Evolutionary conservation across 2,329 filamentous ascomycete species (phyloP).

Genomic region (Fusarium chuoi): DNA sequence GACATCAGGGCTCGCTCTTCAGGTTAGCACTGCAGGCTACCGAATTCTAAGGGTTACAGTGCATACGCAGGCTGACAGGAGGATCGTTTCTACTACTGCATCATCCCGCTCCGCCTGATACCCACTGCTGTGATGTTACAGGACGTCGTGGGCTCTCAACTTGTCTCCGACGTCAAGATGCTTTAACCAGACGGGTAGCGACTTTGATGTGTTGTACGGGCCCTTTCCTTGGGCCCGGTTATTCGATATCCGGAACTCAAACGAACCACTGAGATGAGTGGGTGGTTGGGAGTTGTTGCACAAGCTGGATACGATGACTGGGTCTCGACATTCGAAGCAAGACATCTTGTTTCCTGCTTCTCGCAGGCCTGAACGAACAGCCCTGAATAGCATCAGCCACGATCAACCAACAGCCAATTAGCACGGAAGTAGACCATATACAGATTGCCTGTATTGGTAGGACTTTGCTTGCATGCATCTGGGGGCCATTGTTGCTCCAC

Average conservation of each 20-base stretch:
- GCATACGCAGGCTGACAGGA: slow-evolving; percentile 16
- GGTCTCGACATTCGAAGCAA: slow-evolving; percentile 7
- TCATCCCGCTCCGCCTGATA: slow-evolving; percentile 14
- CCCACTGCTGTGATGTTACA: slow-evolving; percentile 11
- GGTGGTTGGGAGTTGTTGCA: slow-evolving; percentile 13
- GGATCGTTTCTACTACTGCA: slow-evolving; percentile 24
- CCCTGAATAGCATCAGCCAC: slow-evolving; percentile 28
- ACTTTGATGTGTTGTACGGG: slow-evolving; percentile 6
- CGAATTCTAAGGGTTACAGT: slow-evolving; percentile 1
- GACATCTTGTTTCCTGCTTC: slow-evolving; percentile 13
- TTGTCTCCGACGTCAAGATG: slow-evolving; percentile 6
- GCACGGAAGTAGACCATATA: neutral
- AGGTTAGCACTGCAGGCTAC: slow-evolving; percentile 22
- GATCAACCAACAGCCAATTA: slow-evolving; percentile 15
- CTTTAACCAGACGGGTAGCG: slow-evolving; percentile 4
- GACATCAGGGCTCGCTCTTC: slow-evolving; percentile 17
- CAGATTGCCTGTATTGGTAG: slow-evolving; percentile 13
- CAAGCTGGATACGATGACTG: slow-evolving; percentile 26
- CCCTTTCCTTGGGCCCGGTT: neutral
- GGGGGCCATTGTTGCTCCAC: slow-evolving; percentile 25
- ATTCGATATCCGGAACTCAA: neutral
- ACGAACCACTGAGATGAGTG: neutral
- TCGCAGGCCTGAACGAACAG: slow-evolving; percentile 12
- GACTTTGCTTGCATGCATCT: slow-evolving; percentile 33
- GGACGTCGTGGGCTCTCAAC: neutral